These are phyloP conservation scores for Sphaceloma murrayae DNA, from an alignment of 2,329 filamentous ascomycete species.

Conservation along the genomic window DNA sequence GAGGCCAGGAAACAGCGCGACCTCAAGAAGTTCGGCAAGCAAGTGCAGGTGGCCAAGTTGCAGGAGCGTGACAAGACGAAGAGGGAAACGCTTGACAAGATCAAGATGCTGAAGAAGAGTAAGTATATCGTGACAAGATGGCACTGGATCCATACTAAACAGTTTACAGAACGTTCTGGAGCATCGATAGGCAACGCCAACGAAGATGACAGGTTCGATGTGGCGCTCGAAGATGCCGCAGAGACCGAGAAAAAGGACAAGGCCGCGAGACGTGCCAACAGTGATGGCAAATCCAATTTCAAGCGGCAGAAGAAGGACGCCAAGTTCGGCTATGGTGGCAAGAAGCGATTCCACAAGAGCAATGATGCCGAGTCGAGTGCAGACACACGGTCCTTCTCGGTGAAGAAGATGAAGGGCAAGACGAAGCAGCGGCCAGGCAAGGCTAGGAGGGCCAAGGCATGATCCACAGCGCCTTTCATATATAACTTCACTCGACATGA, in stretches of 20 bases:
- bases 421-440: slow-evolving; percentile 29
- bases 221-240: slow-evolving; percentile 65
- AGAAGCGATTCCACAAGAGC: slow-evolving; percentile 86
- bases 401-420: slow-evolving; percentile 70
- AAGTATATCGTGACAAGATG: slow-evolving; percentile 33
- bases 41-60: slow-evolving; percentile 90
- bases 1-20: slow-evolving; percentile 89
- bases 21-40: slow-evolving; percentile 98
- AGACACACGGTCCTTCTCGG: slow-evolving; percentile 71
- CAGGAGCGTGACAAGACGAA: slow-evolving; percentile 91
- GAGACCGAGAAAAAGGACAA: slow-evolving; percentile 39
- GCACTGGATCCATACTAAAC: slow-evolving; percentile 21
- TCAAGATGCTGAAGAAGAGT: slow-evolving; percentile 92
- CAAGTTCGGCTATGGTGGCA: slow-evolving; percentile 92
- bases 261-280: slow-evolving; percentile 34
- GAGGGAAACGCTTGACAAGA: slow-evolving; percentile 89
- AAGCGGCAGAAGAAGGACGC: slow-evolving; percentile 92
- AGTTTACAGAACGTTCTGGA: slow-evolving; percentile 68
- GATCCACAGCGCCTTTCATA: no score
- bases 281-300: slow-evolving; percentile 39
- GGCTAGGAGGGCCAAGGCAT: slow-evolving; percentile 29
- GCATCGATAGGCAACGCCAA: slow-evolving; percentile 54
- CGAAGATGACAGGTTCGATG: slow-evolving; percentile 84
- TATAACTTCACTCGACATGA: no score
- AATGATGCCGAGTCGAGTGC: slow-evolving; percentile 75